Base-by-base conservation (phyloP, 2,329 filamentous ascomycete species). In the Sordariomycetes sp. region DNA sequence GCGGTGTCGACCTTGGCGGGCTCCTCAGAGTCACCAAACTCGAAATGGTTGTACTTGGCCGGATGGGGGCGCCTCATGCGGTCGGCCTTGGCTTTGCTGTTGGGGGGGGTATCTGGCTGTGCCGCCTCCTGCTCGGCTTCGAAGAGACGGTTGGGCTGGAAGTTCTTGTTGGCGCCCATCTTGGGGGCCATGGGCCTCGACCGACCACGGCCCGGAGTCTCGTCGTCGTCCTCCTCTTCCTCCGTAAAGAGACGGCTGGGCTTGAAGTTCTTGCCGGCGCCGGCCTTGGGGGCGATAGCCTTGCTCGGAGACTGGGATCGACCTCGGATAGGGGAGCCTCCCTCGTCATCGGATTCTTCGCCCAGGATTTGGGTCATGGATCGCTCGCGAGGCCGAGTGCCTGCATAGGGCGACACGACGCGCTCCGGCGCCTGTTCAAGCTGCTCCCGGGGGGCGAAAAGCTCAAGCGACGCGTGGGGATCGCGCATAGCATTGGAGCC, bases 401-500 rank as follows among this genome's bases (percentile, higher is more conserved):
- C 85, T 67, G 69, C 88, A 78, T 72, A 88, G 70, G 72, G 87
- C 69, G 73, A 85, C 71, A 85, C 79, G 59, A 81, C 77, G 60
- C 69, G 67, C 40, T 74, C 70, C 51, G 73, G 70, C n/a, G 70
- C 68, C 57, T 70, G 75, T 61, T 86, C 79, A 54, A 79, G 76
- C 62, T 82, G 76, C 66, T 90, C 81, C 67, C 85, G 84, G 53
- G 88, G 79, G 40, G 83, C 81, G 69, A 94, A 95, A 24, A 96
- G 79, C 48, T 88, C 82, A 14, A 93, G 77, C 53, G 86, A 86
- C 18, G 88, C 83, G 69, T 90, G 83, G 4, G 83, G 82, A 66
- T 87, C 85, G 63, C 83, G 79, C 51, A 79, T 70, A 40, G 75
- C 75, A 64, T 81, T 82, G 61, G 81, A 80, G 67, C 74, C 79